Conservation (phyloP, 192 early-diverging fungal genomes). For the Physocladia obscura region DNA sequence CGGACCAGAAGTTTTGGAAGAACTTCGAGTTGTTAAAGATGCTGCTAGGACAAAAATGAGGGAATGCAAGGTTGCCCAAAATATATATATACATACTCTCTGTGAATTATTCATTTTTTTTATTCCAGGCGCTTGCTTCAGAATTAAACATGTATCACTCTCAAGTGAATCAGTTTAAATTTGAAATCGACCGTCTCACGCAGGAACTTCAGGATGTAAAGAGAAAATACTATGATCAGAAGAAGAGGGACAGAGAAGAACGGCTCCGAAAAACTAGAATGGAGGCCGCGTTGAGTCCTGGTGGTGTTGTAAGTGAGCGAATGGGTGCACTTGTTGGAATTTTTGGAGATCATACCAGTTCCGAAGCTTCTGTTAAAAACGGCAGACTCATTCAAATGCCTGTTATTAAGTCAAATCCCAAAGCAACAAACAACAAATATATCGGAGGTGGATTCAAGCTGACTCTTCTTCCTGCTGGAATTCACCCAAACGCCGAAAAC, state of each 20-base stretch:
- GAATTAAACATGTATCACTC: conserved; percentile 69
- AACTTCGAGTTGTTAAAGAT: conserved; percentile 49
- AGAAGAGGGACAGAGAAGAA: conserved; percentile 25
- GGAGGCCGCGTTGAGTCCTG: neutral
- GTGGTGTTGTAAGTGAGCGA: conserved; percentile 25
- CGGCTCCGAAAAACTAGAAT: neutral
- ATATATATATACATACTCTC: neutral
- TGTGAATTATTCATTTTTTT: conserved; percentile 16
- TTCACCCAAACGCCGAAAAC: conserved; percentile 2
- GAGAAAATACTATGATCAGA: conserved; percentile 54
- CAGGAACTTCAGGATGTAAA: conserved; percentile 59
- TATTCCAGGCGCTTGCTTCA: conserved; percentile 53
- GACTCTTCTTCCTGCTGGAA: conserved; percentile 4
- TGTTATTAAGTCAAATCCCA: conserved; percentile 1
- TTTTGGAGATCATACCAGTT: neutral
- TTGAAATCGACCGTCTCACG: conserved; percentile 57
- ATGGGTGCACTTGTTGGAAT: neutral
- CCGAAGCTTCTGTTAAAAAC: neutral
- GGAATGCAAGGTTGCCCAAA: conserved; percentile 48
- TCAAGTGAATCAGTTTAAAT: conserved; percentile 64
- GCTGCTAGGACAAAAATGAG: conserved; percentile 52
- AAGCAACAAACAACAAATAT: neutral
- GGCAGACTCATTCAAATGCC: neutral
- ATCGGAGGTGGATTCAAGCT: conserved; percentile 24
- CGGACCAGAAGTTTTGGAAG: conserved; percentile 57